Evolutionary conservation across 83 land plant species (phyloP), one percentile per base, ranked within the genome.

Genomic region (Diphasiastrum complanatum): DNA sequence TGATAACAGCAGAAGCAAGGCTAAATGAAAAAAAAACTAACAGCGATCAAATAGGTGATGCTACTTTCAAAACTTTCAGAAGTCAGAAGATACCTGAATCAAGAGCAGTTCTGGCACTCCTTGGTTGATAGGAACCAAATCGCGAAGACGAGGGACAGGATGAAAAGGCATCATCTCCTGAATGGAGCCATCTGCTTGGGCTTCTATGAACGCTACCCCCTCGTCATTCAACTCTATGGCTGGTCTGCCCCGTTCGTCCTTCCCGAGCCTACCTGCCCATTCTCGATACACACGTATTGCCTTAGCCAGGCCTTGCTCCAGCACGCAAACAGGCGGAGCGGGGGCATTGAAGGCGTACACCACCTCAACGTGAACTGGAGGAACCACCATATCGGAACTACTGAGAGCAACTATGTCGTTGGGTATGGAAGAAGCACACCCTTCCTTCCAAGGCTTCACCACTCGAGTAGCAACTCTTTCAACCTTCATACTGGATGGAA

Each of bases 311-410:
- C 59, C 59, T 14, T 54, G 38, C 19, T 55, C 59, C 14, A 55
- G 34, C 0, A 14, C 30, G n/a, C n/a, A n/a, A n/a, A n/a, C n/a
- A n/a, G n/a, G n/a, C n/a, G n/a, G n/a, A n/a, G n/a, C n/a, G n/a
- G n/a, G n/a, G n/a, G n/a, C n/a, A n/a, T n/a, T n/a, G n/a, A n/a
- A n/a, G n/a, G n/a, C n/a, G n/a, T n/a, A n/a, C n/a, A n/a, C n/a
- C n/a, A n/a, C n/a, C n/a, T n/a, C n/a, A n/a, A n/a, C n/a, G n/a
- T n/a, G n/a, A n/a, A n/a, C n/a, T n/a, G n/a, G n/a, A n/a, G n/a
- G n/a, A n/a, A n/a, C n/a, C n/a, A n/a, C n/a, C n/a, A n/a, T 27
- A 54, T 74, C 77, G 25, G 77, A 74, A 73, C 72, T 74, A 40
- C 67, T 67, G 54, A 74, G 61, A 27, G 60, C 41, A 35, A 55